phyloP scores from a whole-genome alignment of 768 basidiomycete species.

The Suillus bovinus region DNA sequence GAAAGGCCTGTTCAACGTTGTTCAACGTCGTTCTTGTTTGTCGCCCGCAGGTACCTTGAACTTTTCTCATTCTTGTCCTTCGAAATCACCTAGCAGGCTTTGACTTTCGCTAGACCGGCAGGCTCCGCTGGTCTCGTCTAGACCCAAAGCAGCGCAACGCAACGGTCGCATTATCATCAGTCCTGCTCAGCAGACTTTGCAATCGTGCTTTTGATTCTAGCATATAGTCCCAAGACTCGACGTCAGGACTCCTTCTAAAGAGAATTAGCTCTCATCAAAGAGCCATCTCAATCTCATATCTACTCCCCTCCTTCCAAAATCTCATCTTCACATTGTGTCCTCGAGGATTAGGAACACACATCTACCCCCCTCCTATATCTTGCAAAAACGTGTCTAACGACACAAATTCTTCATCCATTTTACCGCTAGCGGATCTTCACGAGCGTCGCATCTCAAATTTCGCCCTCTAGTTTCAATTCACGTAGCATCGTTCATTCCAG shows the following conservation, averaged over 20 bases:
- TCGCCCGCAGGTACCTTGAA: conserved; percentile 10
- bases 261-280: conserved; percentile 20
- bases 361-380: conserved; percentile 23
- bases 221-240: conserved; percentile 57
- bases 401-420: conserved; percentile 18
- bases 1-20: not conserved
- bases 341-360: conserved; percentile 32
- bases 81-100: conserved; percentile 17
- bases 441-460: conserved; percentile 6
- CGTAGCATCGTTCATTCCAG: conserved; percentile 19
- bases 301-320: conserved; percentile 20
- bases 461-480: conserved; percentile 23
- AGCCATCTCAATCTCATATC: conserved; percentile 21
- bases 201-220: conserved; percentile 57
- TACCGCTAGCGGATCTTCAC: conserved; percentile 34
- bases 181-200: conserved; percentile 14
- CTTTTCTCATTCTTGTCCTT: conserved; percentile 7
- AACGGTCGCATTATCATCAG: conserved; percentile 8
- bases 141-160: conserved; percentile 43
- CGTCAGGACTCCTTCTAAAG: conserved; percentile 45
- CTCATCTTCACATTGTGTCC: conserved; percentile 35
- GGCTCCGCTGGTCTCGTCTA: conserved; percentile 95
- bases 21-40: conserved; percentile 2
- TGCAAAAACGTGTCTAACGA: conserved; percentile 16
- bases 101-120: conserved; percentile 79